Evolutionary conservation across 2,329 filamentous ascomycete genomes (phyloP), one percentile per base, ranked within the genome.

Genomic region (Clonostachys byssicola): DNA sequence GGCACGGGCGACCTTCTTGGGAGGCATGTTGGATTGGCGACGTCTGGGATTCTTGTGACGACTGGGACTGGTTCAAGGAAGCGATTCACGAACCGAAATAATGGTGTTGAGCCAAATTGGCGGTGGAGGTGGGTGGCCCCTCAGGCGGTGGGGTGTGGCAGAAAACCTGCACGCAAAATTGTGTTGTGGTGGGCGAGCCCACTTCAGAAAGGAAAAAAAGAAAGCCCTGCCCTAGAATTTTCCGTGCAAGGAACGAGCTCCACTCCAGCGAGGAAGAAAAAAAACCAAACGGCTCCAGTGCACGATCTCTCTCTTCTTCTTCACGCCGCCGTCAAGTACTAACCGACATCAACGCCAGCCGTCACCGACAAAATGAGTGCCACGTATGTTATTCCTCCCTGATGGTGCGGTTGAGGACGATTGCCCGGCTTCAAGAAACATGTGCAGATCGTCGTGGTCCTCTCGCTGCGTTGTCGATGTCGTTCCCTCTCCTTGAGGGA

Each of bases 1-100:
- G 67, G 88, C 85, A 71, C 86, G 82, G 66, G 83, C 77, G 74
- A 86, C 85, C 82, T 92, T 92, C 85, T 95, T 95, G 74, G 92
- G 92, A 76, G 92, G 79, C 92, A 97, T 97, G 71, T 75, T 89
- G 80, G 23, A 30, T 30, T 30, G 23, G 23, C 23, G 23, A 30
- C 23, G 23, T 30, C 23, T 30, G 23, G 23, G 23, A 30, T 30
- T 48, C 38, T 44, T 34, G 42, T 41, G 42, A 38, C 34, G 41
- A 39, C 35, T 48, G 44, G 46, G 10, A 14, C 17, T 17, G 17
- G 45, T 30, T 17, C 30, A 47, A 39, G 34, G 43, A 35, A 45
- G 39, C 43, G 23, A 45, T 16, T 16, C 8, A n/a, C n/a, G 14
- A 14, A n/a, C 13, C 12, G 38, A 16, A 20, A 13, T 53, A 53